Conservation (phyloP, 2,329 filamentous ascomycete species). For the Trichoderma sp. region DNA sequence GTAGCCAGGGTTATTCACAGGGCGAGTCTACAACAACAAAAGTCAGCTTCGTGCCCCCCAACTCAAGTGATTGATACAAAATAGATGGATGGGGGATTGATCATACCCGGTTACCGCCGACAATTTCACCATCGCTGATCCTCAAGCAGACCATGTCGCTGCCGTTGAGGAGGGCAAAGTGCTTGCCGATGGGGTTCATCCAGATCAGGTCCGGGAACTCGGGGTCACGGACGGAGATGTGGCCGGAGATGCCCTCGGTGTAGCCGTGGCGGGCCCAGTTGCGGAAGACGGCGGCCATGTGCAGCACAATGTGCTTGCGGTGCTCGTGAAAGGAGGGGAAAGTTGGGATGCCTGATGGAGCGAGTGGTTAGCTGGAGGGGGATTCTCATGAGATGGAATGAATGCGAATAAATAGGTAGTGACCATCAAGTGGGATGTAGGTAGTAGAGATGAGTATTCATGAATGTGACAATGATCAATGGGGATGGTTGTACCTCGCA, state of each 20-base stretch:
- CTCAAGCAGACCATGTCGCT: constrained; percentile 68
- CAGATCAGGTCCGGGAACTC: constrained; percentile 62
- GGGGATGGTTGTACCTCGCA: constrained; percentile 21
- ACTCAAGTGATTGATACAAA: not conserved
- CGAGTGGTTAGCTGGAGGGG: not conserved
- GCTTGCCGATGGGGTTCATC: constrained; percentile 67
- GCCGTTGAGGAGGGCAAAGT: constrained; percentile 65
- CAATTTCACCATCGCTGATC: constrained; percentile 53
- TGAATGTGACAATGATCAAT: not conserved
- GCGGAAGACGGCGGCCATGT: constrained; percentile 61
- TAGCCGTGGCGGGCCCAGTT: constrained; percentile 33
- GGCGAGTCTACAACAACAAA: constrained; percentile 38
- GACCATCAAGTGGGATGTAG: not conserved
- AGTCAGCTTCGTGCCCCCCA: not conserved
- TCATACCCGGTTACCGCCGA: constrained; percentile 56
- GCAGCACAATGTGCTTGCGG: constrained; percentile 61
- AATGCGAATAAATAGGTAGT: not conserved
- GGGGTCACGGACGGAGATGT: constrained; percentile 67
- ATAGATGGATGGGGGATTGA: not conserved
- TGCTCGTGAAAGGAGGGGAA: constrained; percentile 44
- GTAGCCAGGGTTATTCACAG: constrained; percentile 67
- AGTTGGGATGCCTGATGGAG: constrained; percentile 40
- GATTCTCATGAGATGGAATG: not conserved
- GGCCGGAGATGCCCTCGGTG: constrained; percentile 40
- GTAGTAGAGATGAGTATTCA: not conserved